Percentiles rank a stretch among this genome's conserved stretches.
phyloP scores from a whole-genome alignment of 371 early-diverging fungal species.

The Circinella minor region DNA sequence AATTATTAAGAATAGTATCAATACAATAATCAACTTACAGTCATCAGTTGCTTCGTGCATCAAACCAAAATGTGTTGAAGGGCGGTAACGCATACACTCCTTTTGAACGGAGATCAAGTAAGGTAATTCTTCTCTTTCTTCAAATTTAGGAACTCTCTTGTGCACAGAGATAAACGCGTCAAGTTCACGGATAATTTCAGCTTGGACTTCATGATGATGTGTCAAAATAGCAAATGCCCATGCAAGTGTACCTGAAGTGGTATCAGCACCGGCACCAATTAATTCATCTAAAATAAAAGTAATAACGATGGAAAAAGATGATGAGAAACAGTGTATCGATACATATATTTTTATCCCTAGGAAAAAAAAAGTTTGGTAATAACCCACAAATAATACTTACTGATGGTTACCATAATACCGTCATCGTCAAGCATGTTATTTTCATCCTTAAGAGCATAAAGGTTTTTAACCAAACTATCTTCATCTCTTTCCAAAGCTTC shows the following conservation, averaged over 20 bases:
- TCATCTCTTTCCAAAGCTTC: conserved; percentile 15
- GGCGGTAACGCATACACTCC: conserved; percentile 32
- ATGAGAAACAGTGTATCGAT: too few relatives aligned
- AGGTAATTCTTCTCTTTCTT: conserved; percentile 26
- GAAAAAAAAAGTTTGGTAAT: neutral
- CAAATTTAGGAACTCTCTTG: conserved; percentile 21
- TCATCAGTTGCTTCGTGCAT: conserved; percentile 27
- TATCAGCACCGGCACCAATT: conserved; percentile 30
- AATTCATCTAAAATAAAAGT: conserved; percentile 20
- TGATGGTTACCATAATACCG: conserved; percentile 20
- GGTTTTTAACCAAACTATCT: conserved; percentile 21
- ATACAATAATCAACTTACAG: conserved; percentile 10
- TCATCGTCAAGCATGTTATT: conserved; percentile 26
- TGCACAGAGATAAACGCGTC: conserved; percentile 22
- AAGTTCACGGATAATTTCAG: conserved; percentile 16
- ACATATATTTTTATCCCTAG: neutral
- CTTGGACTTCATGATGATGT: conserved; percentile 26
- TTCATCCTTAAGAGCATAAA: conserved; percentile 22
- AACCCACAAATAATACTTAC: conserved; percentile 18
- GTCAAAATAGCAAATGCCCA: conserved; percentile 27
- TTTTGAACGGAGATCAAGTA: conserved; percentile 26
- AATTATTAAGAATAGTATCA: neutral
- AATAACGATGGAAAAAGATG: too few relatives aligned
- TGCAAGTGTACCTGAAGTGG: conserved; percentile 19
- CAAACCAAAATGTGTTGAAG: conserved; percentile 18